Base-by-base conservation (phyloP, 805 yeast genomes). In the Suhomyces pyralidae region DNA sequence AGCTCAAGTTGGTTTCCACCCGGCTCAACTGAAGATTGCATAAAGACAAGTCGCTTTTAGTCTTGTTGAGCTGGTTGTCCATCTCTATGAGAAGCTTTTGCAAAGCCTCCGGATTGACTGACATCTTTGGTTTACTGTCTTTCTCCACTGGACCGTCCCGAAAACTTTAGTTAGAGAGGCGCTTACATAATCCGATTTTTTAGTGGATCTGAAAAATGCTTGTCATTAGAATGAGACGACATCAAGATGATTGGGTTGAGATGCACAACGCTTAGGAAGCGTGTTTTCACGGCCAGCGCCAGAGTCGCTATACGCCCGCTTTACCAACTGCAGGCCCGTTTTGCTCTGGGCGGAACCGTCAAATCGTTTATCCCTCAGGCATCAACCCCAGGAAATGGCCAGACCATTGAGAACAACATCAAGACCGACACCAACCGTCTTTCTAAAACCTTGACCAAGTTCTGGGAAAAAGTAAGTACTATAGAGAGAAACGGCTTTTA, bases 401-500 rank as follows among this genome's bases (percentile, higher is more conserved):
- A 40, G 14, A 48, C 51, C 24, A 12, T 40, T 9, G 51, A 48
- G 30, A 73, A 77, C 52, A 86, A 83, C 57, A 58, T 71, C 22
- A 64, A 66, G 49, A 71, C 88, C 0, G 90, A 87, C 58, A 81
- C 94, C 3, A 88, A 87, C 65, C 76, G 88, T 60, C 69, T 86
- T 42, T 81, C 86, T 40, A 85, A 84, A 63, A 86, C 94, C 0
- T 69, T 86, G 51, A 74, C 81, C 46, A 85, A 82, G 66, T 90
- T 91, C 67, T 91, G 97, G 97, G 88, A 88, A 51, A 80, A 83
- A 46, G 94, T 88, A 4, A 75, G 72, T 26, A 68, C 81, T n/a
- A 34, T 56, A 2, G 65, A 64, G 46, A 58, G 68, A 51, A 61
- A 64, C 0, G 63, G 65, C 1, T 69, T 73, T 4, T 76, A 73